Base-by-base conservation (phyloP, 1,139 yeast genomes). In the Candida sp. region DNA sequence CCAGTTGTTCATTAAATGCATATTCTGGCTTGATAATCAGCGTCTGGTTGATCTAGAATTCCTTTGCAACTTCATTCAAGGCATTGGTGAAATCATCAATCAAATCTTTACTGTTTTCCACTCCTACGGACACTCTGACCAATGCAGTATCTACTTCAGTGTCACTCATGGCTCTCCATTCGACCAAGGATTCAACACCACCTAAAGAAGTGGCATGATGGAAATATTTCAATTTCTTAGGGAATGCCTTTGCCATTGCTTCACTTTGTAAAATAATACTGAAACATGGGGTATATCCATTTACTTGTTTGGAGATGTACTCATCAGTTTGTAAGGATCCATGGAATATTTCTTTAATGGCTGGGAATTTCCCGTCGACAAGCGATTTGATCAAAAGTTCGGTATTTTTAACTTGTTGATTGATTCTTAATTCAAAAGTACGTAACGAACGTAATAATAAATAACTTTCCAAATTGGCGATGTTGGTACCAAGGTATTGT, bases 191-290 rank as follows among this genome's bases (percentile, higher is more conserved):
- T 61, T 91, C 97, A 5, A 87, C 88, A 12, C 97, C 96, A 35
- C 97, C 97, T 29, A 91, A 71, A 5, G 96, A 87, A 0, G 97
- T 90, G 2, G 97, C 96, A 64, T 91, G 97, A 49, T 83, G 83
- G 67, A 90, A 89, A 49, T 78, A 77, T 52, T 81, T 77, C 46
- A 90, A 70, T 49, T 75, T 79, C 1, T 83, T 70, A 3, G 97
- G 96, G 11, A 91, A 68, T 2, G 53, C 45, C 50, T 74, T 78
- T 0, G 97, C 97, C 22, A 70, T 64, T 8, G 78, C 77, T 44
- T 70, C 77, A 15, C 70, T 59, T 4, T 62, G 57, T 30, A 87
- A 66, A 34, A 73, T 77, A 38, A 91, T 75, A 1, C 93, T 69
- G 55, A 91, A 90, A 0, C 87, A 89, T 0, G 97, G 96, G 1